Percentiles rank a stretch among this genome's conserved stretches.
Conservation (phyloP, 2,329 filamentous ascomycete species). For the Hymenoscyphus infarciens region DNA sequence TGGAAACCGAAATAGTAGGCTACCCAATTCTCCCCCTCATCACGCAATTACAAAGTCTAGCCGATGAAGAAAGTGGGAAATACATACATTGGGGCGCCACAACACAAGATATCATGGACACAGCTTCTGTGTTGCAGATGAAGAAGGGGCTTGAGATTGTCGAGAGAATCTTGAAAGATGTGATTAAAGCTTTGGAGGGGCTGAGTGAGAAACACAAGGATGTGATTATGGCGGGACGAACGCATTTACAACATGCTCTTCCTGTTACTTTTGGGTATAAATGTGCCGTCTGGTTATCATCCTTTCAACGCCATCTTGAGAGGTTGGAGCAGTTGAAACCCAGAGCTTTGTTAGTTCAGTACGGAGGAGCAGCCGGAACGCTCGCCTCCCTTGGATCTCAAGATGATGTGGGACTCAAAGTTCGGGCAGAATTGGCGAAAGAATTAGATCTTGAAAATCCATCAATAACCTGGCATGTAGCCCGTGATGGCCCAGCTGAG, state of each 20-base stretch:
- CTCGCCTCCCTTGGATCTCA: constrained; percentile 49
- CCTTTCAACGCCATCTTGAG: constrained; percentile 46
- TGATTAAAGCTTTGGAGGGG: constrained; percentile 41
- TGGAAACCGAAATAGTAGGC: constrained; percentile 48
- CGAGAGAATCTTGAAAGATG: constrained; percentile 41
- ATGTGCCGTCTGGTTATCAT: constrained; percentile 51
- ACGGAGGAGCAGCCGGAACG: constrained; percentile 54
- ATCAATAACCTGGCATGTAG: constrained; percentile 55
- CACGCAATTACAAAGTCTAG: constrained; percentile 28
- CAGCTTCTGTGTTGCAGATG: constrained; percentile 51
- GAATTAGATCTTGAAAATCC: constrained; percentile 48
- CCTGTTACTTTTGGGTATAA: constrained; percentile 57
- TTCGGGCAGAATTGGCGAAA: constrained; percentile 46
- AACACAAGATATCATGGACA: constrained; percentile 58
- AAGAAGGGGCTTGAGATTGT: constrained; percentile 47
- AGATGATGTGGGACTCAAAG: constrained; percentile 46
- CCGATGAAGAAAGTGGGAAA: constrained; percentile 34
- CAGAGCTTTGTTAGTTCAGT: constrained; percentile 50
- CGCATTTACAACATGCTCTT: constrained; percentile 54
- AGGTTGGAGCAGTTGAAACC: constrained; percentile 45
- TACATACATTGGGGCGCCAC: constrained; percentile 58
- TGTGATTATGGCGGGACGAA: constrained; percentile 54
- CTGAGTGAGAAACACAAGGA: constrained; percentile 46
- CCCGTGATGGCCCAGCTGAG: constrained; percentile 51
- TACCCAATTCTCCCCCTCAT: constrained; percentile 51